Percentiles rank a stretch among this genome's conserved stretches.
phyloP scores from a whole-genome alignment of 2,329 filamentous ascomycete genomes.

The Penicillium sp. region DNA sequence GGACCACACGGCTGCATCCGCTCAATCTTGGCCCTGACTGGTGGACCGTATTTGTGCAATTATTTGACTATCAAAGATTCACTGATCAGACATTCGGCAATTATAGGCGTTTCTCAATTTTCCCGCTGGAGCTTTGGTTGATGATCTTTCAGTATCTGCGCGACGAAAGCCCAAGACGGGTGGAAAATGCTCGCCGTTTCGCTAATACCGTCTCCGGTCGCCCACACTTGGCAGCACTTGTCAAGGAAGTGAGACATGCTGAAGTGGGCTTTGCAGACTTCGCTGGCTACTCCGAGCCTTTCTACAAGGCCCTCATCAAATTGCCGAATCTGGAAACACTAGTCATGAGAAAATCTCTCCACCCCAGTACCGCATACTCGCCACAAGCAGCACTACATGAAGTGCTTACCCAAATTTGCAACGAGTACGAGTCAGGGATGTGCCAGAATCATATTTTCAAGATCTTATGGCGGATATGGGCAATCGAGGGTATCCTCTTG shows the following conservation, averaged over 20 bases:
- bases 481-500: neutral
- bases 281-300: neutral
- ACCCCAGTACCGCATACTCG: neutral
- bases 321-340: neutral
- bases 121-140: neutral
- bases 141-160: neutral
- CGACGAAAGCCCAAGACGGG: neutral
- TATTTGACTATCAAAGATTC: neutral
- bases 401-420: neutral
- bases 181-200: neutral
- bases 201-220: neutral
- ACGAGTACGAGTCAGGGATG: fast-evolving
- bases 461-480: neutral
- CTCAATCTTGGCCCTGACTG: neutral
- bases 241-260: neutral
- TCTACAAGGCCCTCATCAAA: neutral
- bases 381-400: neutral
- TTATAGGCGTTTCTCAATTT: neutral
- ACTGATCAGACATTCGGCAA: neutral
- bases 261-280: neutral
- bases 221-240: neutral
- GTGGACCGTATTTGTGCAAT: neutral
- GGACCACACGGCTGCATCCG: neutral
- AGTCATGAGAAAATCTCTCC: neutral
- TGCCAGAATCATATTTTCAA: neutral